Evolutionary conservation across 2,329 filamentous ascomycete species (phyloP), one percentile per base, ranked within the genome.

Genomic region (Verticillium longisporum): DNA sequence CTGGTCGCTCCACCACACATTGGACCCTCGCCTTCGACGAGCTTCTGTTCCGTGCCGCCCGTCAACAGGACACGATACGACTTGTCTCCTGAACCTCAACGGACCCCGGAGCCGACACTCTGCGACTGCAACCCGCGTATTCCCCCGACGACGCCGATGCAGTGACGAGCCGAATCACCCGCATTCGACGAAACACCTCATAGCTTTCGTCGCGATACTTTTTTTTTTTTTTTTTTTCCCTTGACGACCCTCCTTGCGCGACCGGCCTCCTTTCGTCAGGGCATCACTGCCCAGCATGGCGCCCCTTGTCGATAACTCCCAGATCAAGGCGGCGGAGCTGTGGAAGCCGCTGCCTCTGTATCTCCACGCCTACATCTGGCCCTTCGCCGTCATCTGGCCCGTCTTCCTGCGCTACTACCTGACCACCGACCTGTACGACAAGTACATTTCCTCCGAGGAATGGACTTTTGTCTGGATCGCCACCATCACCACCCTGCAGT

Each of bases 391-490:
- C 67, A 80, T 93, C 70, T 99, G 96, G 93, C 95, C 96, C 59
- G 78, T 90, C 69, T 98, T 98, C 77, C 85, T 97, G 66, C 86
- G 90, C 73, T 87, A 93, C 75, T 98, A 97, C 74, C 86, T 96
- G 60, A 89, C 87, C 26, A 82, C 87, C 64, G 88, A 92, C 60
- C 87, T 91, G 67, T 99, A 99, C 76, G 89, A 96, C 67, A 89
- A 88, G 72, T 88, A 98, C 79, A 96, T 99, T 66, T 86, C 90
- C 69, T 93, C 89, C n/a, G 88, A 90, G 68, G 95, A 99, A 81
- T 99, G 95, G 94, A 98, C 96, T 1, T 96, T 97, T 73, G 91
- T 99, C 65, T 99, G 91, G 88, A 85, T 89, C 66, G 94, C 90
- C 69, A 83, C 87, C 67, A 97, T 99, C 72, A 82, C 96, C 73